phyloP scores from a whole-genome alignment of 257 asterid species.

The Forsythia suspensa region DNA sequence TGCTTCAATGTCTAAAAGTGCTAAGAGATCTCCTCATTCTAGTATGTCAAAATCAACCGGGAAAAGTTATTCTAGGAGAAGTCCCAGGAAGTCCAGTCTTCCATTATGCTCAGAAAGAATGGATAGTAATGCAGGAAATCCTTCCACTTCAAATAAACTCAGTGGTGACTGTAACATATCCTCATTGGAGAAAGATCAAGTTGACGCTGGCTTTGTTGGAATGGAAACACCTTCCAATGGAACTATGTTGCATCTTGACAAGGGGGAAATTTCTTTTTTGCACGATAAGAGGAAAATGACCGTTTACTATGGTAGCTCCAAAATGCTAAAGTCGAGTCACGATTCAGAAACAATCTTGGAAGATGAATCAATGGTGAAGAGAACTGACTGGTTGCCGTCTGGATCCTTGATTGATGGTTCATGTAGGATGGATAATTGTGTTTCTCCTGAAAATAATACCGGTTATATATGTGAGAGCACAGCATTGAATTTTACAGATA shows the following conservation, averaged over 20 bases:
- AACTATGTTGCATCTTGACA: constrained; percentile 27
- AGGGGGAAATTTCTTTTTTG: constrained; percentile 21
- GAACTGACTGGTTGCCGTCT: not conserved
- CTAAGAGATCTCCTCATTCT: constrained; percentile 40
- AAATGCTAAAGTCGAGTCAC: constrained; percentile 31
- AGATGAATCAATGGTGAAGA: constrained; percentile 20
- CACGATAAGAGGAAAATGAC: constrained; percentile 39
- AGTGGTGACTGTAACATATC: constrained; percentile 34
- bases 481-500: constrained; percentile 27
- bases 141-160: constrained; percentile 22
- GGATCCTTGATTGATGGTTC: constrained; percentile 31
- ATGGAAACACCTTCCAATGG: constrained; percentile 31
- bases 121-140: constrained; percentile 34
- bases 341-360: constrained; percentile 26
- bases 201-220: constrained; percentile 25
- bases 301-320: constrained; percentile 36
- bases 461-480: constrained; percentile 23
- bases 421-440: constrained; percentile 13
- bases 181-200: constrained; percentile 22
- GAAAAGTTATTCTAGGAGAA: constrained; percentile 32
- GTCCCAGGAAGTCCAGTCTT: constrained; percentile 35
- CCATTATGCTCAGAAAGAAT: constrained; percentile 35
- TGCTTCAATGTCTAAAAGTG: constrained; percentile 37
- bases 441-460: constrained; percentile 28
- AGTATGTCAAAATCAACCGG: constrained; percentile 32